Evolutionary conservation across 352 stramenopile species (phyloP).

Genomic region (Phytophthora cactorum): DNA sequence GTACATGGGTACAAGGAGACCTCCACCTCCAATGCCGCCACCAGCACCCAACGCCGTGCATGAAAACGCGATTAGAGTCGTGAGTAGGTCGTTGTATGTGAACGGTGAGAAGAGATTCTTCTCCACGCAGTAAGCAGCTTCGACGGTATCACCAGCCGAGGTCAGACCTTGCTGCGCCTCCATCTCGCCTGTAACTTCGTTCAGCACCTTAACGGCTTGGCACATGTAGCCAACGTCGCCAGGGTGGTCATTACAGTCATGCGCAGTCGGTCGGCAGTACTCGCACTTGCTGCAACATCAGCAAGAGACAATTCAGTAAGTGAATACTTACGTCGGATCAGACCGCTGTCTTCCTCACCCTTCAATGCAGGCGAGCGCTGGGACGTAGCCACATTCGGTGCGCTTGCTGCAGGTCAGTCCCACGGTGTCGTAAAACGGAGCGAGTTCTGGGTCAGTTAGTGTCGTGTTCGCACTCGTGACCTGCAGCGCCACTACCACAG

Average conservation of each 20-base stretch:
- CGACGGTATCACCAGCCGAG: constrained; percentile 35
- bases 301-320: background rate
- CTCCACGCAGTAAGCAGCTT: constrained; percentile 73
- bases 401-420: constrained; percentile 54
- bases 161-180: constrained; percentile 37
- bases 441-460: constrained; percentile 5
- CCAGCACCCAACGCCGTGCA: constrained; percentile 89
- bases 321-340: background rate
- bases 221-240: constrained; percentile 65
- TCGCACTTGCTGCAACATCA: constrained; percentile 51
- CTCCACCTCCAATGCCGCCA: constrained; percentile 92
- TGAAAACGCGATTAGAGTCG: constrained; percentile 70
- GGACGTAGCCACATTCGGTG: constrained; percentile 74
- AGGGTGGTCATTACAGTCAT: constrained; percentile 54
- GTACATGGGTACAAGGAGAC: constrained; percentile 96
- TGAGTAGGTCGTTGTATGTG: constrained; percentile 62
- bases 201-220: constrained; percentile 37
- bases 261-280: constrained; percentile 53
- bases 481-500: constrained; percentile 5
- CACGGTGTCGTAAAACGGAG: constrained; percentile 42
- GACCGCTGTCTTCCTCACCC: constrained; percentile 32
- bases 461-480: constrained; percentile 4
- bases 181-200: constrained; percentile 38
- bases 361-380: constrained; percentile 69
- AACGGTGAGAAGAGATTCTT: constrained; percentile 82